Evolutionary conservation across 2,329 filamentous ascomycete genomes (phyloP).

Genomic region (Talaromyces marneffei): DNA sequence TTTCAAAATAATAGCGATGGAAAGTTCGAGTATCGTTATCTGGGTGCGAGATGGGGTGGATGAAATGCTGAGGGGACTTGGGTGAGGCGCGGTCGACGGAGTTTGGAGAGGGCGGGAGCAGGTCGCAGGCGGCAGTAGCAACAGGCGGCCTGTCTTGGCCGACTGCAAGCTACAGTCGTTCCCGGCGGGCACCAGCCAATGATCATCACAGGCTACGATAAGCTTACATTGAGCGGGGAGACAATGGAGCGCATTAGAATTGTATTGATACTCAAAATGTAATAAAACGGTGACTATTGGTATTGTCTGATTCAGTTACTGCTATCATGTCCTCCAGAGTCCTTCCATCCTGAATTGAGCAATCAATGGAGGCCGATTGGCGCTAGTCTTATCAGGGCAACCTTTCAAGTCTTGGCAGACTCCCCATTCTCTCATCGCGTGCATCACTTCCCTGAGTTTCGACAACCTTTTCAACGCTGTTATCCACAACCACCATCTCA

Average conservation of each 20-base stretch:
- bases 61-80: slow-evolving; percentile 7
- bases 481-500: background rate
- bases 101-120: background rate
- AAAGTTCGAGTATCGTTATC: background rate
- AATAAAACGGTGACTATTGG: no score
- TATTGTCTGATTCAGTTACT: background rate
- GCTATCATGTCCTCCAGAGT: background rate
- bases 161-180: slow-evolving; percentile 4
- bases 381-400: slow-evolving; percentile 10
- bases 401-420: slow-evolving; percentile 11
- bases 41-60: background rate
- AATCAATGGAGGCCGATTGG: background rate
- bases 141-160: slow-evolving; percentile 8
- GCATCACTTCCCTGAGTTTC: background rate
- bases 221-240: background rate
- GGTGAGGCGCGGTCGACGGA: slow-evolving; percentile 12
- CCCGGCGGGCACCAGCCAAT: slow-evolving; percentile 11
- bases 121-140: slow-evolving; percentile 3
- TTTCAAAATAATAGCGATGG: background rate
- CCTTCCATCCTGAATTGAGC: background rate
- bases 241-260: background rate
- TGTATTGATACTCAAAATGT: background rate
- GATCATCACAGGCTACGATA: background rate
- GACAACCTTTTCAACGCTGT: background rate
- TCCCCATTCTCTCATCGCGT: background rate